phyloP scores from a whole-genome alignment of 495 filamentous ascomycete genomes.

The Aspergillus indologenus region DNA sequence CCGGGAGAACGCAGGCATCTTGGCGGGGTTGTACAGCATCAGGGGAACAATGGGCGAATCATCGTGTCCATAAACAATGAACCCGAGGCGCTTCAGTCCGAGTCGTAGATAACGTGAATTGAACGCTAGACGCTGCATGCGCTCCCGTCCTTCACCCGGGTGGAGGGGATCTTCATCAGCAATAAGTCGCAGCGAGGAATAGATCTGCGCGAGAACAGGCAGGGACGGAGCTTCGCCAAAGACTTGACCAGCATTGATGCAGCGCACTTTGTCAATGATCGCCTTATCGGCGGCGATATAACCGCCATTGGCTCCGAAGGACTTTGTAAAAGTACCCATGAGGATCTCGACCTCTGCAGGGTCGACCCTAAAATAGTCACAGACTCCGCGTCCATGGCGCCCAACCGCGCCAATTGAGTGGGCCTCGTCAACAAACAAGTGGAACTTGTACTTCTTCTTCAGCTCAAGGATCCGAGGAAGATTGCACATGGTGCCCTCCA shows the following conservation, averaged over 20 bases:
- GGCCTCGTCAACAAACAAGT: constrained; percentile 85
- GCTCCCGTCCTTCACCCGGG: constrained; percentile 80
- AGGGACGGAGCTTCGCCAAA: constrained; percentile 80
- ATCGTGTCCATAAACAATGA: constrained; percentile 86
- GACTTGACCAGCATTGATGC: constrained; percentile 71
- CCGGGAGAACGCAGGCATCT: constrained; percentile 88
- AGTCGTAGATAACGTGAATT: constrained; percentile 90
- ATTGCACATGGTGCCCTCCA: constrained; percentile 93
- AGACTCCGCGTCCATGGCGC: constrained; percentile 76
- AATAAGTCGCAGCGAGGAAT: constrained; percentile 72
- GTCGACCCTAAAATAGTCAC: constrained; percentile 84
- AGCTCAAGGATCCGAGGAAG: constrained; percentile 72
- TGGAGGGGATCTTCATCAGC: constrained; percentile 60
- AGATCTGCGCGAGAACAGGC: constrained; percentile 77
- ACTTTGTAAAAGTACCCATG: constrained; percentile 93
- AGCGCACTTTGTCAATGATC: constrained; percentile 77
- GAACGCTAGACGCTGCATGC: constrained; percentile 84
- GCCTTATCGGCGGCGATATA: constrained; percentile 79
- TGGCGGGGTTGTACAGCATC: constrained; percentile 83
- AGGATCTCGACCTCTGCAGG: constrained; percentile 81
- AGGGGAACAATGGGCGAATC: constrained; percentile 89
- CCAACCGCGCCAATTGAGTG: constrained; percentile 90
- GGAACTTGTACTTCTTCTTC: constrained; percentile 86
- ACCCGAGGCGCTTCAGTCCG: constrained; percentile 82
- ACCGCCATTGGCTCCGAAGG: constrained; percentile 89